Evolutionary conservation across 345 rosid species (phyloP).

Genomic region (Passiflora organensis): DNA sequence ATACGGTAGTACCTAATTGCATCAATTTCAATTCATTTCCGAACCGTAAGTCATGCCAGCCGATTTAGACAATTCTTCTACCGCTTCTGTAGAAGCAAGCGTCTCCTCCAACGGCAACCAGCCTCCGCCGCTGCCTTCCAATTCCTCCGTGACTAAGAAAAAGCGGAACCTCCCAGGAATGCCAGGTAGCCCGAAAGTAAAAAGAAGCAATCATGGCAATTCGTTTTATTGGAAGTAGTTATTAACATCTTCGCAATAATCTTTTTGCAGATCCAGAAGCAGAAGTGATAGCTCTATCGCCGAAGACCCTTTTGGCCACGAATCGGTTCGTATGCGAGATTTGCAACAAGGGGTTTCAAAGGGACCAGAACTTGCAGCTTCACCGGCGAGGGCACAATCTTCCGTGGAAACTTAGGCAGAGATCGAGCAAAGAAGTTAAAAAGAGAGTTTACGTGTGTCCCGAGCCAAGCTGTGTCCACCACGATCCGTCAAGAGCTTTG

Average conservation of each 20-base stretch:
- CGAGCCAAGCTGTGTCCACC: constrained; percentile 71
- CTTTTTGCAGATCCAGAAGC: constrained; percentile 80
- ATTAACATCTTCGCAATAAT: not conserved
- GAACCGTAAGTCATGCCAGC: constrained; percentile 40
- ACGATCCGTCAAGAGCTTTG: constrained; percentile 78
- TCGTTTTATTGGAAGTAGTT: not conserved
- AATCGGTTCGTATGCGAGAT: constrained; percentile 96
- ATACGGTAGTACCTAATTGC: no score
- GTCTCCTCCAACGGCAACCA: constrained; percentile 74
- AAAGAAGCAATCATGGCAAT: not conserved
- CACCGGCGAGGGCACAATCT: constrained; percentile 90
- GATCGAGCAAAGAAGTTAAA: constrained; percentile 81
- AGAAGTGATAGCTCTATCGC: constrained; percentile 89
- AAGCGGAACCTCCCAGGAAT: constrained; percentile 96
- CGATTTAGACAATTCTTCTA: constrained; percentile 80
- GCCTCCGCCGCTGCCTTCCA: constrained; percentile 44
- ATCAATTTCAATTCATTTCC: no score
- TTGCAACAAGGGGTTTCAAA: constrained; percentile 91
- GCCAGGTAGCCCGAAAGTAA: constrained; percentile 85
- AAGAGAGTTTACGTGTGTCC: constrained; percentile 94
- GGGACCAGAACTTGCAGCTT: constrained; percentile 97
- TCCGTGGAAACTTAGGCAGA: constrained; percentile 90
- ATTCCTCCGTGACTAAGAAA: constrained; percentile 53
- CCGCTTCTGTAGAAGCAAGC: constrained; percentile 94
- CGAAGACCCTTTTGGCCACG: constrained; percentile 93